A percentile compares a stretch with the other conserved stretches of the same genome.
phyloP scores from a whole-genome alignment of 768 basidiomycete genomes.

The Krasilnikovozyma curviuscula region DNA sequence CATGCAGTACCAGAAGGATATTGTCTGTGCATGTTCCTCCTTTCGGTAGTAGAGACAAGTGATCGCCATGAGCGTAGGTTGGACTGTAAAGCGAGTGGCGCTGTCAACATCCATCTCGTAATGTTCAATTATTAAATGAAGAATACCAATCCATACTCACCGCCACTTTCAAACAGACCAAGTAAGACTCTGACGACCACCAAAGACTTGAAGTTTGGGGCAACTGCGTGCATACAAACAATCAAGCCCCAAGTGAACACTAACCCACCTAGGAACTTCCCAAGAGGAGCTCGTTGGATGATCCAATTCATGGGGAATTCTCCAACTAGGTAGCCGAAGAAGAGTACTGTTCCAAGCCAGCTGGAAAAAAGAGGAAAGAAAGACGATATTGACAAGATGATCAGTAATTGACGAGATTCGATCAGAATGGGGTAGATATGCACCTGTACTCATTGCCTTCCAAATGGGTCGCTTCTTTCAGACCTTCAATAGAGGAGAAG shows the following conservation, averaged over 20 bases:
- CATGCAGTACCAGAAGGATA: conserved; percentile 19
- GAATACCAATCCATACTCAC: no score
- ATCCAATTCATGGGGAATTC: conserved; percentile 35
- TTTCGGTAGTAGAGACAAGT: conserved; percentile 39
- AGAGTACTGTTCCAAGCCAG: no score
- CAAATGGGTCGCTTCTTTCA: conserved; percentile 29
- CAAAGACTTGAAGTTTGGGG: conserved; percentile 26
- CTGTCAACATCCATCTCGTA: no score
- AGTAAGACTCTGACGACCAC: conserved; percentile 28
- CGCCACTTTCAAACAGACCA: conserved; percentile 33
- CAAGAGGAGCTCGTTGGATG: conserved; percentile 35
- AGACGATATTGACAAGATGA: no score
- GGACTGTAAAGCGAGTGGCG: no score
- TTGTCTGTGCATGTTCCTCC: conserved; percentile 33
- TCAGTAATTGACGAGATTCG: no score
- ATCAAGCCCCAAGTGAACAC: conserved; percentile 33
- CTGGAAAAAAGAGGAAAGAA: no score
- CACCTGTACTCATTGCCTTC: conserved; percentile 36
- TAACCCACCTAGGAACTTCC: conserved; percentile 34
- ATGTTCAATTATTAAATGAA: no score
- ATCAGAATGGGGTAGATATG: no score
- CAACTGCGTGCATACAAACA: conserved; percentile 35
- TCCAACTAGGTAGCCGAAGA: conserved; percentile 25
- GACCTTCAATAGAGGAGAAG: conserved; percentile 19
- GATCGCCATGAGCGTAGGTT: conserved; percentile 34